These are phyloP conservation scores for Theobroma cacao DNA, from an alignment of 345 rosid species.

Conservation along the genomic window DNA sequence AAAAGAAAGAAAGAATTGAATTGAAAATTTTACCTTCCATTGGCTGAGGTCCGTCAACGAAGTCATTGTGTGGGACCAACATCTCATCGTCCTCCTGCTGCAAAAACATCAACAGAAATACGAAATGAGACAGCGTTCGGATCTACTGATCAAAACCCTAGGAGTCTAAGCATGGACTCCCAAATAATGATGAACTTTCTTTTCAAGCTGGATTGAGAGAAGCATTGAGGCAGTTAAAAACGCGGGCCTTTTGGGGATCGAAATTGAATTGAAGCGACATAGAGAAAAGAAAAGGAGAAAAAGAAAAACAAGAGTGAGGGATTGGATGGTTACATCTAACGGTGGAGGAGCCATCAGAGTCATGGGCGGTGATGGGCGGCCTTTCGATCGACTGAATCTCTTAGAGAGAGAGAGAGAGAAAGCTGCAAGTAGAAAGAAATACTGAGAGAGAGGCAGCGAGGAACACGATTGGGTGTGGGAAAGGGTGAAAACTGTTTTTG, in stretches of 20 bases:
- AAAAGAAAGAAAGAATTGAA: not conserved
- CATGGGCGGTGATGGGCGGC: slow-evolving; percentile 42
- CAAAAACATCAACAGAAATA: slow-evolving; percentile 12
- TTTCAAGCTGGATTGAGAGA: not conserved
- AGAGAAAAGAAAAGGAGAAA: not conserved
- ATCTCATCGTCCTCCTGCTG: slow-evolving; percentile 97
- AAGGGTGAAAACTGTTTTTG: not conserved
- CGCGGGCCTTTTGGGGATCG: not conserved
- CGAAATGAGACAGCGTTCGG: not conserved
- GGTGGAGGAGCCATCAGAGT: slow-evolving; percentile 84
- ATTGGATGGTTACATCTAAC: slow-evolving; percentile 54
- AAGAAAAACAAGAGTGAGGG: not conserved
- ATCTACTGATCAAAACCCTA: slow-evolving; percentile 27
- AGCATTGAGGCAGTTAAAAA: not conserved
- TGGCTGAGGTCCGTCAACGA: slow-evolving; percentile 87
- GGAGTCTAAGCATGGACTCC: not conserved
- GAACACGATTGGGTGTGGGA: not conserved
- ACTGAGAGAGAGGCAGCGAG: too few relatives aligned
- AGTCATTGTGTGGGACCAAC: slow-evolving; percentile 86
- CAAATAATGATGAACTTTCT: not conserved
- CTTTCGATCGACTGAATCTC: slow-evolving; percentile 35
- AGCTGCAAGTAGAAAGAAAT: not conserved
- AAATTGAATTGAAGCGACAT: not conserved
- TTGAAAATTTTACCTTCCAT: slow-evolving; percentile 63
- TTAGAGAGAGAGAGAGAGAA: not conserved